A percentile compares a stretch with the other conserved stretches of the same genome.
phyloP scores from a whole-genome alignment of 139 green algal genomes.

The Chlorella sp. region DNA sequence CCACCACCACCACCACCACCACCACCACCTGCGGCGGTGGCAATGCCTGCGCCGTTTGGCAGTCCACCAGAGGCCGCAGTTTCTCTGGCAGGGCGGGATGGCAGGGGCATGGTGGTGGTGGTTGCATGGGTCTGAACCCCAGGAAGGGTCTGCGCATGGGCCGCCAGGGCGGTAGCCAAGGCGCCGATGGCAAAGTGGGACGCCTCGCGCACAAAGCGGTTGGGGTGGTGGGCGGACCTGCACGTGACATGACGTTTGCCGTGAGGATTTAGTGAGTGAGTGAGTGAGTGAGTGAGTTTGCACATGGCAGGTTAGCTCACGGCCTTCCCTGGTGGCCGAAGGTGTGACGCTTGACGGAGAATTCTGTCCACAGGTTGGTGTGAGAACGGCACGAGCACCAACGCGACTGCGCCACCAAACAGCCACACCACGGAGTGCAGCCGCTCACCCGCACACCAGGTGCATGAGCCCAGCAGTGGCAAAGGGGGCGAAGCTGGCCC shows the following conservation, averaged over 20 bases:
- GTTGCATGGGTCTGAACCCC: neutral
- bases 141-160: neutral
- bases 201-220: constrained; percentile 86
- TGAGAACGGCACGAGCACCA: constrained; percentile 1
- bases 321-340: too few relatives aligned
- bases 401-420: neutral
- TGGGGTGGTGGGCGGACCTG: constrained; percentile 65
- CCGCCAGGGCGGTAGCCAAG: constrained; percentile 45
- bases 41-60: neutral
- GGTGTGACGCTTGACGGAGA: too few relatives aligned
- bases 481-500: neutral
- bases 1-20: too few relatives aligned
- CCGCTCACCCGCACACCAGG: constrained; percentile 3
- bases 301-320: neutral
- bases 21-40: constrained; percentile 1
- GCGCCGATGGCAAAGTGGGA: constrained; percentile 54
- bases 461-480: constrained; percentile 2
- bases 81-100: neutral
- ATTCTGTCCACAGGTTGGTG: too few relatives aligned
- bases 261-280: too few relatives aligned
- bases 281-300: neutral
- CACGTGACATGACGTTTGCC: too few relatives aligned
- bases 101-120: neutral
- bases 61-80: too few relatives aligned
- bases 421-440: neutral